A percentile compares a stretch with the other conserved stretches of the same genome.
phyloP scores from a whole-genome alignment of 2,329 filamentous ascomycete species.

The Apiospora rasikravindrae region DNA sequence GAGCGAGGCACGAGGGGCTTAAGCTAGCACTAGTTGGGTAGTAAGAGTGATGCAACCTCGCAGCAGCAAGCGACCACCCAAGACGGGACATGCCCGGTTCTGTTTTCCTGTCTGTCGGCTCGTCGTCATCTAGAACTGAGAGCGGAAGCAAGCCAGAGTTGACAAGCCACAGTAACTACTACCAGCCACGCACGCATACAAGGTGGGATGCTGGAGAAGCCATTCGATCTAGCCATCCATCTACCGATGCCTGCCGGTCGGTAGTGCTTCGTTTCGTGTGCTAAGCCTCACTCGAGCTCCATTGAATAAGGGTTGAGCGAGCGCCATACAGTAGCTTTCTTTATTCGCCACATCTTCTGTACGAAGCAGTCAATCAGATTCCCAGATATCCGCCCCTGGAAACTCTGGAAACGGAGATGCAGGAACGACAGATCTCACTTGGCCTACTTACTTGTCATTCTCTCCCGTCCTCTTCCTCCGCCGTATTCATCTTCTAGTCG shows the following conservation, averaged over 20 bases:
- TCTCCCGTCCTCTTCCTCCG: background rate
- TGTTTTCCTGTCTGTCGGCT: background rate
- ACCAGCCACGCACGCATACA: background rate
- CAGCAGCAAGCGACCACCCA: too few species aligned
- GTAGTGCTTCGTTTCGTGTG: background rate
- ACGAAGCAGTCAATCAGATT: background rate
- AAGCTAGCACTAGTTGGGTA: background rate
- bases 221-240: background rate
- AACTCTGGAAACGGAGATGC: conserved; percentile 1
- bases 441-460: background rate
- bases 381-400: background rate
- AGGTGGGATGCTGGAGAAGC: background rate
- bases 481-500: too few species aligned
- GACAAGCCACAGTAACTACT: background rate
- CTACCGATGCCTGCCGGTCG: background rate
- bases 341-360: background rate
- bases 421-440: conserved; percentile 15
- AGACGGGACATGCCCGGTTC: background rate
- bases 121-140: background rate
- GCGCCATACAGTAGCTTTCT: background rate
- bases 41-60: conserved; percentile 11
- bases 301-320: background rate
- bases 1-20: background rate
- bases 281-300: background rate
- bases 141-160: too few species aligned